Base-by-base conservation (phyloP, 805 yeast species). In the Candida manassasensis region DNA sequence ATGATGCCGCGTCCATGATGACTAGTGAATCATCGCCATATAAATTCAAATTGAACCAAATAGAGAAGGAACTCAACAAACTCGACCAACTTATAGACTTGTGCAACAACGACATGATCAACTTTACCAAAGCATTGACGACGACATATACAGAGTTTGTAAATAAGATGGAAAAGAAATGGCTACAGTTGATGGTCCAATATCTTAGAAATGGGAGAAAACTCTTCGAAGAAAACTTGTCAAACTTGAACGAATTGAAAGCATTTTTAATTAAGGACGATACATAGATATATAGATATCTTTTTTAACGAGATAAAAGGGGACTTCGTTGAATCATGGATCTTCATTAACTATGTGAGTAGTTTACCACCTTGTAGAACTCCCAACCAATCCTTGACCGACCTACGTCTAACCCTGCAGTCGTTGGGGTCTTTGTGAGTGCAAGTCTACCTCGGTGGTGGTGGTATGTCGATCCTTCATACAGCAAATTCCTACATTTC, bases 71-170 rank as follows among this genome's bases (percentile, higher is more conserved):
- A 37, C 47, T 69, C 19, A 44, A 45, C 27, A 73, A 73, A 43
- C 57, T 74, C 27, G 65, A 69, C 29, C 78, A 75, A 35, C 63
- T 77, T 34, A 69, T 71, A 17, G 61, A 59, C 11, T 53, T 69
- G 12, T 52, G 70, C 24, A 55, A 63, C 38, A 50, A 48, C 9
- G 81, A 75, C 49, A 64, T 73, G 50, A 48, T 52, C 17, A 60
- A 52, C 36, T 57, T 75, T 19, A 70, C 76, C 14, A 43, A 61
- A 8, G 65, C 67, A 33, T 60, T 75, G n/a, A 64, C 60, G 35
- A 43, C 41, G 14, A 75, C 66, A 32, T 60, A 61, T 52, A 39
- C 59, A 43, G 59, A 64, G 43, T 49, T 62, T 52, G 27, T 63
- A 49, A 34, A 29, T 46, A 43, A 57, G 44, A 51, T 73, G 55